A percentile compares a stretch with the other conserved stretches of the same genome.
Conservation (phyloP, 768 basidiomycete species). For the Solioccasus polychromus region DNA sequence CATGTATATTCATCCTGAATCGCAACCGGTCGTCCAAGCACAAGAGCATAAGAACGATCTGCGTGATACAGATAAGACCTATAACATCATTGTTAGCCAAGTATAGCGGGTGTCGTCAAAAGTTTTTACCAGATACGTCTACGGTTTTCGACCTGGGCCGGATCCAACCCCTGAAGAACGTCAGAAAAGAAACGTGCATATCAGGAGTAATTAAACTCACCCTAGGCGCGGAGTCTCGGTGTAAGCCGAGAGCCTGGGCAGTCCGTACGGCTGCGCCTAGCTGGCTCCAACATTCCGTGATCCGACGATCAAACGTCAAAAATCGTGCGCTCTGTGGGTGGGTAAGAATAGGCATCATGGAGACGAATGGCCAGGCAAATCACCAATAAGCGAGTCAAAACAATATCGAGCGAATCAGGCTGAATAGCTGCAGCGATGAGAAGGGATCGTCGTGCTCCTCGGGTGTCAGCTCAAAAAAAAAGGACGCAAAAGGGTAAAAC, state of each 20-base stretch:
- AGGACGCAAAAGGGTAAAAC: slow-evolving; percentile 32
- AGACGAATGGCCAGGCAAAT: not conserved
- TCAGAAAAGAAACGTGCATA: slow-evolving; percentile 3
- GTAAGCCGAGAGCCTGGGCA: slow-evolving; percentile 89
- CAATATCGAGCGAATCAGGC: slow-evolving; percentile 87
- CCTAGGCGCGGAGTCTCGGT: slow-evolving; percentile 83
- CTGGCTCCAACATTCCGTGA: slow-evolving; percentile 96
- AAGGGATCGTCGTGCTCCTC: slow-evolving; percentile 76
- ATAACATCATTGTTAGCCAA: slow-evolving; percentile 11
- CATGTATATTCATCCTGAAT: slow-evolving; percentile 91
- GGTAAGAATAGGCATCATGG: slow-evolving; percentile 8
- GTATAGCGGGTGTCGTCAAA: not conserved
- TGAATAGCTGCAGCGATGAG: slow-evolving; percentile 92
- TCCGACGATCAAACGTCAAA: slow-evolving; percentile 70
- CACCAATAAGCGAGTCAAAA: slow-evolving; percentile 84
- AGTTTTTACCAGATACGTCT: slow-evolving; percentile 75
- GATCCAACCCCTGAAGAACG: slow-evolving; percentile 58
- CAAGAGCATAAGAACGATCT: slow-evolving; percentile 87
- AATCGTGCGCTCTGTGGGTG: slow-evolving; percentile 62
- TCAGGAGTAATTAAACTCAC: slow-evolving; percentile 41
- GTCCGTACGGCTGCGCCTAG: slow-evolving; percentile 90
- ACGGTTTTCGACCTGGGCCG: slow-evolving; percentile 80
- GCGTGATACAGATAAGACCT: slow-evolving; percentile 94
- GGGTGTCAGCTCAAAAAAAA: slow-evolving; percentile 18
- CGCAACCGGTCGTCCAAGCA: slow-evolving; percentile 85